Evolutionary conservation across 352 stramenopile species (phyloP), one percentile per base, ranked within the genome.

Genomic region (Pythium utonaiense): DNA sequence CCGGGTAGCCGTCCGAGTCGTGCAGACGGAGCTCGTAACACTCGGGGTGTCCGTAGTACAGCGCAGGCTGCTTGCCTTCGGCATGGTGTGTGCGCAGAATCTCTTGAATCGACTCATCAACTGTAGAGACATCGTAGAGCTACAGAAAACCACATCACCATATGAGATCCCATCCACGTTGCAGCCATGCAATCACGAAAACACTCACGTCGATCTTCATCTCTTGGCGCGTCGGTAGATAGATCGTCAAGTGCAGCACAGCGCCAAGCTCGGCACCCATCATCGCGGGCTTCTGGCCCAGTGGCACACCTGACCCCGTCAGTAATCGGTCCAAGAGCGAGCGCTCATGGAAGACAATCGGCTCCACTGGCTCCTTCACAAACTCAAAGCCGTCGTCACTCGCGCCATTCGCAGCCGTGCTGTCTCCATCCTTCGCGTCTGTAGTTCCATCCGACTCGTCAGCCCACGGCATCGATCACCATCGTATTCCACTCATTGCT

Each of bases 1-100:
- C 86, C 8, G 86, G 86, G 56, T 87, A 88, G 6, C 86, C 86
- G 25, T 95, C 84, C 0, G 79, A 80, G 41, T 95, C 86, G 53
- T 95, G 86, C 28, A 95, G 68, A 42, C 86, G 79, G 27, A 95
- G 62, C 47, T 95, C 86, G 58, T 95, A 95, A 64, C 86, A 95
- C 64, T 95, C 86, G 0, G 83, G 78, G 41, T 95, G 86, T 1
- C 84, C 86, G 42, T 95, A 95, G 57, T 95, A 95, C 31, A 95
- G 60, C 33, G 69, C 47, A 17, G 86, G 84, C 55, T 93, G 75
- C 7, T 69, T 68, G 16, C 64, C 72, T 49, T 90, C 78, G n/a
- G 66, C 71, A 48, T 91, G 78, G 54, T 94, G 86, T 17, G 74
- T 77, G 17, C 79, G 75, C 45, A 95, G 49, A 28, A 95, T 82